Base-by-base conservation (phyloP, 495 filamentous ascomycete species). In the Aspergillus funiculosus region DNA sequence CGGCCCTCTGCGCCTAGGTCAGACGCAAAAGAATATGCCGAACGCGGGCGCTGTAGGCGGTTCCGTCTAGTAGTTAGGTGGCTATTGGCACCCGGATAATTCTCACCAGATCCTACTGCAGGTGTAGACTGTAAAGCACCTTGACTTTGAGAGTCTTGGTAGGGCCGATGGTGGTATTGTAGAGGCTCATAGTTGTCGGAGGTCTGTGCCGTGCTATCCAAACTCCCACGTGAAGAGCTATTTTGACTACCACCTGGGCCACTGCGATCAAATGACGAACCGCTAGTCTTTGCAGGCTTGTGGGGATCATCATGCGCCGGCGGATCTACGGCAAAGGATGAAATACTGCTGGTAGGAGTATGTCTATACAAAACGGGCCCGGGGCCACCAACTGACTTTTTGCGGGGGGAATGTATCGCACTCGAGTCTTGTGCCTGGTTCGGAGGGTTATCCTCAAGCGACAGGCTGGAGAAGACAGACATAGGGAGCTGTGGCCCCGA, bases 21-120 rank as follows among this genome's bases (percentile, higher is more conserved):
- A 7, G 87, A 89, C 24, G 69, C 75, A 5, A 75, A 73, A 1
- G 86, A 88, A 55, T 87, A 86, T 2, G 79, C 63, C 2, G 88
- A 94, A 11, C 74, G 70, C 2, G 87, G 87, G 29, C 87, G 50
- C 22, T 41, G 37, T 19, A 38, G 73, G 24, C 74, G 75, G 39
- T 78, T 74, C 37, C 75, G 69, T 39, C 67, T 62, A 2, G 77
- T 79, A 6, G 77, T 76, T 9, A 85, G 60, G 54, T 82, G 78
- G 20, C 75, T 77, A 34, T 78, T 79, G 40, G 61, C 48, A 9
- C 46, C 40, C 0, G 57, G 26, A 0, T 48, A 42, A 36, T 63
- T 52, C 1, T 66, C 61, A 4, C 43, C 42, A 27, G 58, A 52
- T 2, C 48, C 49, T 26, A 50, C 38, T 1, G 54, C 50, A 2